Conservation (phyloP, 169 alveolate species). For the Plasmodium gonderi region DNA sequence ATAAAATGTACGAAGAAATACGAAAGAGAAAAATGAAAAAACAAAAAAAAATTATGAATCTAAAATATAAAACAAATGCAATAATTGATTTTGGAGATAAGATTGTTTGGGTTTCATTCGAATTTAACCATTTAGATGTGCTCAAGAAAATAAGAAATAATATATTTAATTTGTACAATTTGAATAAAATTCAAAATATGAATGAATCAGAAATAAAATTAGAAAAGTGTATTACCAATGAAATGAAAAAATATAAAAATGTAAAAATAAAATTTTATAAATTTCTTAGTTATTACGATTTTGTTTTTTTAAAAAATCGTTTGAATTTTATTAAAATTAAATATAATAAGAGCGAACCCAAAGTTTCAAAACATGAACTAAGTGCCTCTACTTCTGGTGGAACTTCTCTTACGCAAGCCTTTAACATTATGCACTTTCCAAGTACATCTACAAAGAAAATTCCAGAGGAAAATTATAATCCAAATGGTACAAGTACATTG, state of each 20-base stretch:
- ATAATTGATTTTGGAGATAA: constrained; percentile 52
- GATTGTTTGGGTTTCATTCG: constrained; percentile 66
- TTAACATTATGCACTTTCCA: too few species aligned
- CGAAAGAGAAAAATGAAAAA: neutral
- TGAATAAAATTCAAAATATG: neutral
- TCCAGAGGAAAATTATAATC: too few species aligned
- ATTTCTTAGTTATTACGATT: constrained; percentile 40
- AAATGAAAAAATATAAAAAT: constrained; percentile 59
- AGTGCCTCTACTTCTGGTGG: too few species aligned
- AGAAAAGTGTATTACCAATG: constrained; percentile 21
- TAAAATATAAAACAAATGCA: constrained; percentile 66
- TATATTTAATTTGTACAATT: neutral
- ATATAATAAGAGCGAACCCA: neutral
- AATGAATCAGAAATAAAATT: constrained; percentile 16
- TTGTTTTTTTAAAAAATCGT: constrained; percentile 49
- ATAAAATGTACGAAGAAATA: constrained; percentile 4
- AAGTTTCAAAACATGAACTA: neutral
- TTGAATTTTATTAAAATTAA: constrained; percentile 32
- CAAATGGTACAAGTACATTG: too few species aligned
- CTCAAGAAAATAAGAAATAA: constrained; percentile 18
- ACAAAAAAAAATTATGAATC: neutral
- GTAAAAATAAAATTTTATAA: constrained; percentile 32
- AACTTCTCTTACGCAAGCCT: too few species aligned
- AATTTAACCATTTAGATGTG: constrained; percentile 41
- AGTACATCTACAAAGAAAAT: too few species aligned